Percentiles rank a stretch among this genome's conserved stretches.
These are phyloP conservation scores for Arxiozyma slooffiae DNA, from an alignment of 1,139 yeast genomes.

Conservation along the genomic window DNA sequence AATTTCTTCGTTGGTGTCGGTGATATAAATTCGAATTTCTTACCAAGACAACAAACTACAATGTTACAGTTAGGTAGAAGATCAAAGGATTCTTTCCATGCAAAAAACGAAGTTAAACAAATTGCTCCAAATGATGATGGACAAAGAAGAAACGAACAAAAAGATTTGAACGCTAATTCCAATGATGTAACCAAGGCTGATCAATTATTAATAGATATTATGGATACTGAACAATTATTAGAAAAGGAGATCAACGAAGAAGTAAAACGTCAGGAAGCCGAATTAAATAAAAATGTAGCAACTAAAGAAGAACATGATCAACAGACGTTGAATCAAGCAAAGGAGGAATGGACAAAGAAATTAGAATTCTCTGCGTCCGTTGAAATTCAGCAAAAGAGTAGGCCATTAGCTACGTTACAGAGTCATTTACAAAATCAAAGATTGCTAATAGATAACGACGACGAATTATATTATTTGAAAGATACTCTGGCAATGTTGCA, in stretches of 20 bases:
- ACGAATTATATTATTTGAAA: conserved; percentile 58
- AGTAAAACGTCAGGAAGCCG: conserved; percentile 29
- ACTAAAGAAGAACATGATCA: conserved; percentile 2
- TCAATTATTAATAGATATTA: conserved; percentile 27
- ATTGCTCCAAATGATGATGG: conserved; percentile 8
- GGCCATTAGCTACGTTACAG: conserved; percentile 80
- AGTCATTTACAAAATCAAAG: conserved; percentile 60
- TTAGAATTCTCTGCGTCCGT: conserved; percentile 32
- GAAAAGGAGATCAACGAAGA: conserved; percentile 30
- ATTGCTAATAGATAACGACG: conserved; percentile 69
- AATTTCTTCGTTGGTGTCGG: conserved; percentile 96
- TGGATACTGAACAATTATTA: conserved; percentile 27
- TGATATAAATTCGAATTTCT: conserved; percentile 85
- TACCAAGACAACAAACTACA: conserved; percentile 67
- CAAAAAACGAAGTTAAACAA: conserved; percentile 36
- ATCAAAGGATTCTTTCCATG: conserved; percentile 12
- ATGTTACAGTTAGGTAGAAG: conserved; percentile 61
- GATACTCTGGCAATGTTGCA: conserved; percentile 58
- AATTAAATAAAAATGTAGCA: conserved; percentile 9
- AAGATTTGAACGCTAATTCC: not conserved
- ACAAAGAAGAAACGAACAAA: not conserved
- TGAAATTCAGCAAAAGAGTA: conserved; percentile 39
- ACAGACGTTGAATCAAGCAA: conserved; percentile 21
- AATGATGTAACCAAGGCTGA: conserved; percentile 20
- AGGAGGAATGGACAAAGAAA: conserved; percentile 36